Evolutionary conservation across 2,329 filamentous ascomycete genomes (phyloP).

Genomic region (Ophiostoma novo-ulmi): DNA sequence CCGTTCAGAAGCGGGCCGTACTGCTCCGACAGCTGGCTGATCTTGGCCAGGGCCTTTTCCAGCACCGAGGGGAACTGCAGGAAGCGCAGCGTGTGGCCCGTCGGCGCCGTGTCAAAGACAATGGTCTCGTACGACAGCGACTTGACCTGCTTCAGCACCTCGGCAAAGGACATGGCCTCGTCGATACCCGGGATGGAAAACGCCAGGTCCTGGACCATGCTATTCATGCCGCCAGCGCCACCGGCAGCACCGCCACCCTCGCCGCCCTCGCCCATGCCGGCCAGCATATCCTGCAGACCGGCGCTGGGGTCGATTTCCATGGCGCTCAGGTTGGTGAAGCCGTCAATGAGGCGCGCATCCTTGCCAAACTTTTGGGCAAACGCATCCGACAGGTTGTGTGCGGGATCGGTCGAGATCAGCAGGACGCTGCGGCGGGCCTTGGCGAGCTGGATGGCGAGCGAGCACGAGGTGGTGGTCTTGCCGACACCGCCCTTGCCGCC

Average conservation of each 20-base stretch:
- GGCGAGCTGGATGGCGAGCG: slow-evolving; percentile 94
- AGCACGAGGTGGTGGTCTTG: slow-evolving; percentile 99
- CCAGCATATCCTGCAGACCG: slow-evolving; percentile 90
- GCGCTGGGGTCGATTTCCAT: slow-evolving; percentile 99
- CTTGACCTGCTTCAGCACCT: slow-evolving; percentile 98
- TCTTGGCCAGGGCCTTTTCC: slow-evolving; percentile 96
- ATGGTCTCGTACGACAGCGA: slow-evolving; percentile 98
- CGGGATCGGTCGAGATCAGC: slow-evolving; percentile 96
- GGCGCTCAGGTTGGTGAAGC: slow-evolving; percentile 87
- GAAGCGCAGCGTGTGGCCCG: slow-evolving; percentile 96
- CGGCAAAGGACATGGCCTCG: slow-evolving; percentile 98
- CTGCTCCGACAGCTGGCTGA: slow-evolving; percentile 87
- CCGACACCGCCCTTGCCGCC: slow-evolving; percentile 97
- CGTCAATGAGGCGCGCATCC: slow-evolving; percentile 86
- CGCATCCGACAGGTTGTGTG: slow-evolving; percentile 95
- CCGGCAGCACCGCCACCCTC: slow-evolving; percentile 38
- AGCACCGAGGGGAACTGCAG: slow-evolving; percentile 96
- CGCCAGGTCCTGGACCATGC: slow-evolving; percentile 98
- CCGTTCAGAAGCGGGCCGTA: slow-evolving; percentile 95
- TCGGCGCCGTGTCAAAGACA: slow-evolving; percentile 97
- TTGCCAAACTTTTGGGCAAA: slow-evolving; percentile 99
- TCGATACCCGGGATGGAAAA: slow-evolving; percentile 98
- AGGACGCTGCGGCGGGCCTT: slow-evolving; percentile 92
- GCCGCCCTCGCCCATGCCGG: slow-evolving; percentile 66
- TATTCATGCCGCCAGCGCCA: slow-evolving; percentile 66